phyloP scores from a whole-genome alignment of 345 rosid genomes.

The Gossypioides kirkii region DNA sequence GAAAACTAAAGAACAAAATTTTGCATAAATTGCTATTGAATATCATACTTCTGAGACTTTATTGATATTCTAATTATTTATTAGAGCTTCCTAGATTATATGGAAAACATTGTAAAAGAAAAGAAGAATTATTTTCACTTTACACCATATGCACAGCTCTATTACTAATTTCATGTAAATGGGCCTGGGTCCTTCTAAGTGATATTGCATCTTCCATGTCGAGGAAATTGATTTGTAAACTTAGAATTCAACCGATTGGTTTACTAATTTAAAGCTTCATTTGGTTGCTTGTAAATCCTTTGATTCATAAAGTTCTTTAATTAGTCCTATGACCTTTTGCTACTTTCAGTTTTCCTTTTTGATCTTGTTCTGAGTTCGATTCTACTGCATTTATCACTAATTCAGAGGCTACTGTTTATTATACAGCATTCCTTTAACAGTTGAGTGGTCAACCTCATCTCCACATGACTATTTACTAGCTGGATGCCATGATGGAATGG shows the following conservation, averaged over 20 bases:
- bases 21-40: neutral
- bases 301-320: neutral
- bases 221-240: neutral
- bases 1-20: neutral
- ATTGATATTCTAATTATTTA: neutral
- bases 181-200: neutral
- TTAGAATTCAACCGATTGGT: neutral
- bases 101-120: neutral
- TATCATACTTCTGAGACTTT: neutral
- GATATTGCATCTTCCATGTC: neutral
- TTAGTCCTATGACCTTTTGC: neutral
- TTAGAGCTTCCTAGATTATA: neutral
- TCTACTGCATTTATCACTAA: slow-evolving; percentile 22
- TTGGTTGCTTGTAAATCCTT: neutral
- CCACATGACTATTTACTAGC: slow-evolving; percentile 73
- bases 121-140: neutral
- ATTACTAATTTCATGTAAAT: neutral
- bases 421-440: slow-evolving; percentile 73
- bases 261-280: neutral
- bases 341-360: neutral
- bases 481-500: slow-evolving; percentile 97
- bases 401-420: slow-evolving; percentile 12
- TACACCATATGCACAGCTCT: neutral
- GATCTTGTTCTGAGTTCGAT: neutral
- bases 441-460: slow-evolving; percentile 74